These are phyloP conservation scores for Tilletia indica DNA, from an alignment of 1,284 basidiomycete genomes.

Conservation along the genomic window DNA sequence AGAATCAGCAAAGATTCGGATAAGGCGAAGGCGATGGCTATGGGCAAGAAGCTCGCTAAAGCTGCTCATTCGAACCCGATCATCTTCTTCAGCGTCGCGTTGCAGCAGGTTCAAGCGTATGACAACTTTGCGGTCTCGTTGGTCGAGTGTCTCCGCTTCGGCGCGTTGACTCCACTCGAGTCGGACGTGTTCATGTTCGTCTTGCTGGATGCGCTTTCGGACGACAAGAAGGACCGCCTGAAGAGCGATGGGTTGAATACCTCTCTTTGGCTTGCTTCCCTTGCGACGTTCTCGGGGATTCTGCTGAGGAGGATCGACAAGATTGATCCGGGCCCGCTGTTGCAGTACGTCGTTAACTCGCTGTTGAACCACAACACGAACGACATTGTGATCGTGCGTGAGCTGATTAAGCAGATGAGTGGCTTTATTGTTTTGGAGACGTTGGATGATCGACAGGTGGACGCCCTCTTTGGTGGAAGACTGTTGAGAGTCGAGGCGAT, in stretches of 20 bases:
- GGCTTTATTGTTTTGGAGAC: constrained; percentile 69
- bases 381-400: constrained; percentile 85
- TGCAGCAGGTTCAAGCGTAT: constrained; percentile 94
- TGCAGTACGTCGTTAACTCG: constrained; percentile 89
- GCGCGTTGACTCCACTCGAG: constrained; percentile 74
- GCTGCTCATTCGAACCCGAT: constrained; percentile 89
- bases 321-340: constrained; percentile 76
- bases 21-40: constrained; percentile 62
- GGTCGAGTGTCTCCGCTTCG: constrained; percentile 81
- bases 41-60: constrained; percentile 84
- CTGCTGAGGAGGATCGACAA: constrained; percentile 75
- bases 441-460: constrained; percentile 81
- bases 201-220: constrained; percentile 77
- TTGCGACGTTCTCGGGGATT: constrained; percentile 89
- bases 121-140: constrained; percentile 89
- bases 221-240: constrained; percentile 77
- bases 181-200: constrained; percentile 90
- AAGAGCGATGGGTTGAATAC: constrained; percentile 91
- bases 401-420: constrained; percentile 91
- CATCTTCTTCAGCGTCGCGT: constrained; percentile 82
- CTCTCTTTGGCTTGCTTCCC: constrained; percentile 80
- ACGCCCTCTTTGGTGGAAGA: constrained; percentile 85
- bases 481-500: constrained; percentile 76
- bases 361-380: constrained; percentile 68
- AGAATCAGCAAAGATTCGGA: constrained; percentile 65